A percentile compares a stretch with the other conserved stretches of the same genome.
These are phyloP conservation scores for Chenopodium berlandieri DNA, from an alignment of 148 eudicot genomes.

Conservation along the genomic window DNA sequence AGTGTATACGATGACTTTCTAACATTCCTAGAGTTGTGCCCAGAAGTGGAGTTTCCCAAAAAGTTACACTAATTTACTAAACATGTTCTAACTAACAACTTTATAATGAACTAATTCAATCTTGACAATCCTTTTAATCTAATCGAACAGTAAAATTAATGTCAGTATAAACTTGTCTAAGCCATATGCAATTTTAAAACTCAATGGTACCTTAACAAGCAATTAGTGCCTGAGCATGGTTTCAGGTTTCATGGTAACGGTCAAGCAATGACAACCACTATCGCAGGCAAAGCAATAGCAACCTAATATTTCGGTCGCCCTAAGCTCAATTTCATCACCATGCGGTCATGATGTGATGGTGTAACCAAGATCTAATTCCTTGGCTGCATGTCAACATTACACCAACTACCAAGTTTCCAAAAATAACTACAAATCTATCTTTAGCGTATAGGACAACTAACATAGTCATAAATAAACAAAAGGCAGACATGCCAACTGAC, in stretches of 20 bases:
- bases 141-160: background rate
- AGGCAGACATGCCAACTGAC: no score
- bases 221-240: background rate
- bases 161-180: background rate
- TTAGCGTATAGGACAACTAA: background rate
- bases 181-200: background rate
- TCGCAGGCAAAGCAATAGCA: no score
- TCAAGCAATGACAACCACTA: no score
- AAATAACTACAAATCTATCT: background rate
- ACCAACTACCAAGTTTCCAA: background rate
- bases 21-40: background rate
- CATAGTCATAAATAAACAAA: background rate
- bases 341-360: no score
- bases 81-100: conserved; percentile 2
- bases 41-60: background rate
- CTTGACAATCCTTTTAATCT: background rate
- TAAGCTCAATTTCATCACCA: no score
- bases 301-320: no score
- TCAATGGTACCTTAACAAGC: background rate
- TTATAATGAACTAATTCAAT: background rate
- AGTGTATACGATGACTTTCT: background rate
- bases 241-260: no score
- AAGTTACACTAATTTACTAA: background rate
- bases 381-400: background rate
- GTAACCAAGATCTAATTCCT: no score